Base-by-base conservation (phyloP, 176 grass and related monocot genomes). In the Typha latifolia region DNA sequence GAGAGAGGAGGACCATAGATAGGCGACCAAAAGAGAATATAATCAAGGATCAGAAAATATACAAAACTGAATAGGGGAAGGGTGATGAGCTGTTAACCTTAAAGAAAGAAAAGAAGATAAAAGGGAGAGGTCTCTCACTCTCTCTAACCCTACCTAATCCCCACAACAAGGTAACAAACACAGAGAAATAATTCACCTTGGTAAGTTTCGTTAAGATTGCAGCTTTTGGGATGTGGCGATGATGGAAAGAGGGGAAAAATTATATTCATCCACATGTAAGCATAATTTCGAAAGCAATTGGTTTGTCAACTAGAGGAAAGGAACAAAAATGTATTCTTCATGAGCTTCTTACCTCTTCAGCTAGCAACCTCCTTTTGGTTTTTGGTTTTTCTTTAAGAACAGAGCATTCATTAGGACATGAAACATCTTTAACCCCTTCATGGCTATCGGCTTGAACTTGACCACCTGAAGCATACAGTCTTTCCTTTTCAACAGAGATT, bases 281-380 rank as follows among this genome's bases (percentile, higher is more conserved):
- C 19, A 80, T 67, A 64, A 64, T 74, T 55, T 9, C 69, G 29
- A 74, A 57, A 12, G 68, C 48, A 80, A 53, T 43, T 68, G 14
- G 67, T 77, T 7, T 62, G 48, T 71, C 47, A 63, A 12, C n/a
- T 18, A 19, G 19, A 14, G 14, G 27, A 47, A 16, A 37, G 16
- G 1, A 49, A 27, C 12, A 15, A 55, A 55, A 19, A 55, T 55
- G 18, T 55, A 55, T 4, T 55, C 14, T n/a, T 47, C 11, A 51
- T 70, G 15, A 29, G 56, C 67, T 66, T 23, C 65, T 69, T 73
- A 87, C 84, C 75, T 72, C 55, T 77, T 55, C 34, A 47, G 34
- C 49, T 64, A 69, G 43, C 31, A 72, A 49, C 49, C 79, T 83
- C 72, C 71, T 75, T 53, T 74, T 62, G 20, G 20, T 78, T 77